Conservation (phyloP, 1,139 yeast species). For the Sugiyamaella castrensis region DNA sequence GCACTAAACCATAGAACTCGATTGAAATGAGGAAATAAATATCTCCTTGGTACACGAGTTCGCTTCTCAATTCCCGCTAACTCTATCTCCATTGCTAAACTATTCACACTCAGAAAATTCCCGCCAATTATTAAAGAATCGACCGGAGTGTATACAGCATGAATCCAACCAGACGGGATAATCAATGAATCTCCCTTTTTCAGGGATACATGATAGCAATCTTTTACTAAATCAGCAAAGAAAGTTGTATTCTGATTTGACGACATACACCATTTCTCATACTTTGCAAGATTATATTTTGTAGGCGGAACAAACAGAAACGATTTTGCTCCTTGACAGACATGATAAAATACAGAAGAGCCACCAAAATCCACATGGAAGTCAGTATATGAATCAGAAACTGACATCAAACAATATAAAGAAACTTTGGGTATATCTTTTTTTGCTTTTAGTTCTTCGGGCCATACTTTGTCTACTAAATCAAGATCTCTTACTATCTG, state of each 20-base stretch:
- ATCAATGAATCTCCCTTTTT: constrained; percentile 70
- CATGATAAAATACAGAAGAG: constrained; percentile 84
- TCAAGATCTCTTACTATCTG: constrained; percentile 63
- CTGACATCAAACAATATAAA: constrained; percentile 86
- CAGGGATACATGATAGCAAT: constrained; percentile 61
- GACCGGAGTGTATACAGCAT: constrained; percentile 78
- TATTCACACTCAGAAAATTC: constrained; percentile 67
- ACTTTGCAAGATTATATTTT: constrained; percentile 52
- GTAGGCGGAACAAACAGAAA: constrained; percentile 83
- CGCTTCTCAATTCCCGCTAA: constrained; percentile 59
- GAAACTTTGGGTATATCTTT: constrained; percentile 58
- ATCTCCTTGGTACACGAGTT: constrained; percentile 72
- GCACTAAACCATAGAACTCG: constrained; percentile 64
- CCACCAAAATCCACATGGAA: constrained; percentile 93
- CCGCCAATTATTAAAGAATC: constrained; percentile 88
- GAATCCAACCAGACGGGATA: constrained; percentile 93
- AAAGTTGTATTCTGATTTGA: constrained; percentile 63
- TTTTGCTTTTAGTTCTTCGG: constrained; percentile 30
- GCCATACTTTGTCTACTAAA: constrained; percentile 69
- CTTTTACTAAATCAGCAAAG: constrained; percentile 54
- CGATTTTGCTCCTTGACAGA: constrained; percentile 66
- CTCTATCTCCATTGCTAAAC: constrained; percentile 59
- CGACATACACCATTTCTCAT: constrained; percentile 70
- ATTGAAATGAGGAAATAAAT: constrained; percentile 74
- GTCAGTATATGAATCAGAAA: constrained; percentile 75